Evolutionary conservation across 495 filamentous ascomycete species (phyloP).

Genomic region (Penicillium silybi): DNA sequence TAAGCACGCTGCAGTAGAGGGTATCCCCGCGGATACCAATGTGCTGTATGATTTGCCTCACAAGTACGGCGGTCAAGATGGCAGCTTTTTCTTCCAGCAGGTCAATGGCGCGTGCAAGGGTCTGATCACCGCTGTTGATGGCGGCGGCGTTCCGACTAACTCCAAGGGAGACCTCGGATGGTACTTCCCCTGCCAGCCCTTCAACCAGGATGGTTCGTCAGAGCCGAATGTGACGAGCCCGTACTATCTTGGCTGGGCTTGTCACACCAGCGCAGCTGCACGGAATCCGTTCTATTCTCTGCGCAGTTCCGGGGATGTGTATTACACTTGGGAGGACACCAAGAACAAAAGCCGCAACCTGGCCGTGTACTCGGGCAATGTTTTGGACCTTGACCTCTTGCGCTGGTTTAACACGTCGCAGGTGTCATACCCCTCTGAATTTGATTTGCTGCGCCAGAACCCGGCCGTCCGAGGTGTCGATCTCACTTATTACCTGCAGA

Average conservation of each 20-base stretch:
- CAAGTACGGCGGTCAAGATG: conserved; percentile 82
- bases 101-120: conserved; percentile 98
- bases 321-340: conserved; percentile 94
- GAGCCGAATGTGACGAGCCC: conserved; percentile 67
- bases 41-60: conserved; percentile 79
- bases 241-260: conserved; percentile 81
- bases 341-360: conserved; percentile 85
- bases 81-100: conserved; percentile 96
- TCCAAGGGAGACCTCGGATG: conserved; percentile 73
- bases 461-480: conserved; percentile 77
- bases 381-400: conserved; percentile 88
- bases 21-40: conserved; percentile 66
- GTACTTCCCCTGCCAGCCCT: conserved; percentile 93
- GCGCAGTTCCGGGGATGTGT: conserved; percentile 65
- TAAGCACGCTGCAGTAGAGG: conserved; percentile 68
- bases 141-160: conserved; percentile 78
- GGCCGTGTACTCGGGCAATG: conserved; percentile 88
- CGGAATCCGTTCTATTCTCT: conserved; percentile 73
- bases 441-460: conserved; percentile 78
- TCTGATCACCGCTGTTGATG: conserved; percentile 66
- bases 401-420: conserved; percentile 84
- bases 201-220: conserved; percentile 89
- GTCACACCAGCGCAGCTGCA: conserved; percentile 69
- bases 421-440: conserved; percentile 72
- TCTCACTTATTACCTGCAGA: conserved; percentile 82